Evolutionary conservation across 306 rosid species (phyloP), one percentile per base, ranked within the genome.

Genomic region (Cyclanthera cordifolia): DNA sequence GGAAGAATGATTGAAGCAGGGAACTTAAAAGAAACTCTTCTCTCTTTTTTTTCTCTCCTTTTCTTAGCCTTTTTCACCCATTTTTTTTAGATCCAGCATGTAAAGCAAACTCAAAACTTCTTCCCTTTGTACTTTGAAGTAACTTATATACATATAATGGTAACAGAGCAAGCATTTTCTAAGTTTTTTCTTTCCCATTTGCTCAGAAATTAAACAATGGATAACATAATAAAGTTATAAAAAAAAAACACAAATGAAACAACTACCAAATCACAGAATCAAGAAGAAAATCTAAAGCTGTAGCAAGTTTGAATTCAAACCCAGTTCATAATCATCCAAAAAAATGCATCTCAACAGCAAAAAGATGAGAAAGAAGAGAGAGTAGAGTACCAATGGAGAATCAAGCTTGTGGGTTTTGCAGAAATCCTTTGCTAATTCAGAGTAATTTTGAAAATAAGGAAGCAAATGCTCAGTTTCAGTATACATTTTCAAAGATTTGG

Each of bases 381-480:
- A 57, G 0, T 47, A 30, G 19, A 28, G 53, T 73, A 89, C 96
- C 91, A 85, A 57, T 60, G 83, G 80, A 78, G 75, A 90, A 84
- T 72, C 82, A 74, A 46, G 71, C 79, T 87, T 87, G 25, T 84
- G 89, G 80, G 78, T 73, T 76, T 74, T 83, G 83, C 87, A 84
- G 75, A 87, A 87, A 37, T 89, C 98, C 75, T 86, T 96, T 37
- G 85, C 85, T 56, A 84, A 90, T 51, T 80, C 87, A 73, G 89
- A 86, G 81, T 77, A 79, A 67, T 80, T 81, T 75, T 84, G 89
- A 67, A 82, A 79, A 46, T 77, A 87, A 34, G 96, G 89, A 70
- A 83, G 79, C 83, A 92, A 52, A 74, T 89, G 80, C 30, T 79
- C 89, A 41, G 87, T 73, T 34, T 89, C 95, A 21, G 90, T 89